These are phyloP conservation scores for Arabis hirsuta DNA, from an alignment of 345 rosid species.

Conservation along the genomic window DNA sequence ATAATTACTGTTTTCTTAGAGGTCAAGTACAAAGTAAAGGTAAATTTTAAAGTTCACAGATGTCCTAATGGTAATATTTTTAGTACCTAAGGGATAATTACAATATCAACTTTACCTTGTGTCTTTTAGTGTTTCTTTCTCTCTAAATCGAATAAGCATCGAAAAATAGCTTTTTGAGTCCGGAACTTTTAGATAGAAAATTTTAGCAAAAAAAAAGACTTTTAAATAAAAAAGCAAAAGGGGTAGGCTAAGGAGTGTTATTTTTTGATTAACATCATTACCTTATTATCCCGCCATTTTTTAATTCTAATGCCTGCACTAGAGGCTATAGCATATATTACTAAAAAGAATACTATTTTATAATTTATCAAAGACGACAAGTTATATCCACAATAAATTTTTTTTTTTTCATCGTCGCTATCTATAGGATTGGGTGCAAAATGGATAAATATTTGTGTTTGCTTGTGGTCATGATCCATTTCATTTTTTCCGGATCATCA, in stretches of 20 bases:
- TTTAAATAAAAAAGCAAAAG: conserved; percentile 18
- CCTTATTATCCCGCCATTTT: conserved; percentile 33
- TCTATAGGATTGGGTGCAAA: background rate
- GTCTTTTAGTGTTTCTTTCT: conserved; percentile 23
- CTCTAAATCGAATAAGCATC: conserved; percentile 41
- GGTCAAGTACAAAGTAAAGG: background rate
- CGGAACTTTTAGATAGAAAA: conserved; percentile 11
- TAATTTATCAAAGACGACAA: background rate
- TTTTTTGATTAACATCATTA: conserved; percentile 42
- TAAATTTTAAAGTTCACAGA: background rate
- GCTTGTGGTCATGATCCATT: no score
- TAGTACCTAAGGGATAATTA: conserved; percentile 4
- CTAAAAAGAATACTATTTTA: background rate
- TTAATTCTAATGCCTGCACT: conserved; percentile 25
- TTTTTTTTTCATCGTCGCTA: background rate
- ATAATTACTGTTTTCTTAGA: background rate
- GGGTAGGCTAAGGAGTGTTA: conserved; percentile 21
- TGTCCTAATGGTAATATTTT: background rate
- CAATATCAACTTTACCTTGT: background rate
- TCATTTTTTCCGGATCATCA: no score
- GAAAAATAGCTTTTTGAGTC: conserved; percentile 29
- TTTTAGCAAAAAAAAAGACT: no score
- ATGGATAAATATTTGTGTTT: no score
- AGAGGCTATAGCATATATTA: background rate
- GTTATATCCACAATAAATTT: background rate